Evolutionary conservation across 2,329 filamentous ascomycete genomes (phyloP).

Genomic region (Furcasterigmium furcatum): DNA sequence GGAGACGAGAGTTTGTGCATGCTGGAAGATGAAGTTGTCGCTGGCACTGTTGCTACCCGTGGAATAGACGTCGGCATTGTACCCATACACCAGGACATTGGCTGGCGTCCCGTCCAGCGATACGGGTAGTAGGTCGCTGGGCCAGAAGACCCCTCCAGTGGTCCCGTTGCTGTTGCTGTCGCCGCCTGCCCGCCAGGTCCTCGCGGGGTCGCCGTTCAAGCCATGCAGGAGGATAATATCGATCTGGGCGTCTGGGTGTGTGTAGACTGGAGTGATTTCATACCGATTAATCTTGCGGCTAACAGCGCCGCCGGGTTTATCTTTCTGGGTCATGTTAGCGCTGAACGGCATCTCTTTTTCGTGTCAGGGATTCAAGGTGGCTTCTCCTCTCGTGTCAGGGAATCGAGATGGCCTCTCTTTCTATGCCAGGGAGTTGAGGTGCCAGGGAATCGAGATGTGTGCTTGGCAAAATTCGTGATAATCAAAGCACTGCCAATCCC

Average conservation of each 20-base stretch:
- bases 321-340: too few relatives aligned
- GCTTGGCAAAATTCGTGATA: too few relatives aligned
- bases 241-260: constrained; percentile 54
- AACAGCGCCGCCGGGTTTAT: constrained; percentile 20
- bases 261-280: constrained; percentile 57
- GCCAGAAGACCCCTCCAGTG: constrained; percentile 57
- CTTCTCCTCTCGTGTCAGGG: too few relatives aligned
- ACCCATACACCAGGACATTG: constrained; percentile 69
- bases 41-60: constrained; percentile 47
- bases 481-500: too few relatives aligned
- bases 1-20: constrained; percentile 66
- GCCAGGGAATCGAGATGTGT: too few relatives aligned
- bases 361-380: too few relatives aligned
- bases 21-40: constrained; percentile 66
- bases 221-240: constrained; percentile 55
- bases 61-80: constrained; percentile 64
- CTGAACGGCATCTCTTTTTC: too few relatives aligned
- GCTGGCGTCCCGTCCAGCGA: constrained; percentile 55
- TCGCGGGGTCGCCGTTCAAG: constrained; percentile 55
- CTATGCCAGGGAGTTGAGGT: too few relatives aligned
- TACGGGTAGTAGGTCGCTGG: constrained; percentile 60
- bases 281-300: constrained; percentile 50
- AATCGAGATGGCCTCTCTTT: too few relatives aligned
- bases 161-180: constrained; percentile 32
- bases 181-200: constrained; percentile 52